Conservation (phyloP, 768 basidiomycete species). For the Leccinellum rugosiceps region DNA sequence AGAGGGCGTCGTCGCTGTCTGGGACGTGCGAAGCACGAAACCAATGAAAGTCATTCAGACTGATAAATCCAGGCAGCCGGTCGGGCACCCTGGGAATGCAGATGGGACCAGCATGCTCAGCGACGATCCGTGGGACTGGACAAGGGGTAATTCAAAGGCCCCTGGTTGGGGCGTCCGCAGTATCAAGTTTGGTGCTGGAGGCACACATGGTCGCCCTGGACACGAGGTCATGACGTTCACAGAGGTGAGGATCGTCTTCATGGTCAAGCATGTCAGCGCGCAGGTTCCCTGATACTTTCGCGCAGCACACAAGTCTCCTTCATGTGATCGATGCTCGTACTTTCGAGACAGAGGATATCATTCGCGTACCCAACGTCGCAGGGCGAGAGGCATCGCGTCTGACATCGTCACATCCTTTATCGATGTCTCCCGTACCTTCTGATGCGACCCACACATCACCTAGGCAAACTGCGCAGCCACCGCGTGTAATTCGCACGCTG, state of each 20-base stretch:
- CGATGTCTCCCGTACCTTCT: constrained; percentile 10
- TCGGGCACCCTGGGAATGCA: constrained; percentile 35
- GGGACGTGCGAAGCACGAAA: constrained; percentile 76
- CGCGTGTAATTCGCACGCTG: constrained; percentile 45
- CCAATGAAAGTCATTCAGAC: constrained; percentile 70
- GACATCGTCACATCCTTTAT: constrained; percentile 9
- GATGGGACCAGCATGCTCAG: constrained; percentile 50
- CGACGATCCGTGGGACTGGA: constrained; percentile 71
- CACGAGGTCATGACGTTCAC: constrained; percentile 87
- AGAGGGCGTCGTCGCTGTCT: constrained; percentile 75
- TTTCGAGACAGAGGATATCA: constrained; percentile 72
- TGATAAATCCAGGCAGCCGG: constrained; percentile 33
- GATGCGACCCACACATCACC: constrained; percentile 8
- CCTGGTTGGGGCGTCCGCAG: constrained; percentile 84
- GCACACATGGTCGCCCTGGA: constrained; percentile 42
- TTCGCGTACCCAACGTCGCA: constrained; percentile 50
- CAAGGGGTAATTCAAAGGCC: constrained; percentile 49
- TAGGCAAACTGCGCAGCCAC: constrained; percentile 21
- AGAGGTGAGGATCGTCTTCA: constrained; percentile 52
- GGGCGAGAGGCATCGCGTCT: constrained; percentile 15
- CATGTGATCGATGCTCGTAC: constrained; percentile 87
- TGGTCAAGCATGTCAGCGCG: background rate
- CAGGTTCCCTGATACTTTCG: constrained; percentile 8
- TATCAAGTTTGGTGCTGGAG: constrained; percentile 78
- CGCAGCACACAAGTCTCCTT: constrained; percentile 74